phyloP scores from a whole-genome alignment of 352 stramenopile species.

The Paralagenidium karlingii region DNA sequence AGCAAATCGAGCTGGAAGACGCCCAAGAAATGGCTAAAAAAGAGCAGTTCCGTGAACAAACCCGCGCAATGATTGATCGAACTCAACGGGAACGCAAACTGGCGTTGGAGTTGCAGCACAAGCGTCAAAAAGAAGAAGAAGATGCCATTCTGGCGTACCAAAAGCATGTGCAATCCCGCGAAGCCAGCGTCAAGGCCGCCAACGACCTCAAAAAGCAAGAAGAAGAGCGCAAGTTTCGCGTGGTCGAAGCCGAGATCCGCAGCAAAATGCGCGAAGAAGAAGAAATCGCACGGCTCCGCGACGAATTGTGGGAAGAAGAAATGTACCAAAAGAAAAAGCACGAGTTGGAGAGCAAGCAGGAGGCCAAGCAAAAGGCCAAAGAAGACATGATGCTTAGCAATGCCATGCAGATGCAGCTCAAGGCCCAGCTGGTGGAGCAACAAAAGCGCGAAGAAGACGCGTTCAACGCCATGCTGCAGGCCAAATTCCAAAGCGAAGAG shows the following conservation, averaged over 20 bases:
- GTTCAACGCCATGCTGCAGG: conserved; percentile 54
- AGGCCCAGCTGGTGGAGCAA: conserved; percentile 32
- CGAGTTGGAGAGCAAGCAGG: conserved; percentile 58
- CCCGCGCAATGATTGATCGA: conserved; percentile 40
- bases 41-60: conserved; percentile 42
- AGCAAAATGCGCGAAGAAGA: conserved; percentile 70
- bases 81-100: conserved; percentile 26
- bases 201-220: conserved; percentile 51
- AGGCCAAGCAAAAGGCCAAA: conserved; percentile 52
- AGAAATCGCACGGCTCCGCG: conserved; percentile 76
- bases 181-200: conserved; percentile 38
- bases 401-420: conserved; percentile 40
- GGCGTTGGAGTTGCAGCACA: conserved; percentile 9
- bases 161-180: conserved; percentile 25
- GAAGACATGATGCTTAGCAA: conserved; percentile 84
- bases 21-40: conserved; percentile 47
- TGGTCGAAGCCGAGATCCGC: conserved; percentile 78
- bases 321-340: conserved; percentile 55
- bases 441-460: conserved; percentile 51
- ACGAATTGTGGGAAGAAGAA: conserved; percentile 90
- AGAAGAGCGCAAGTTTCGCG: conserved; percentile 54
- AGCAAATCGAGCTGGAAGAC: conserved; percentile 82
- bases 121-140: conserved; percentile 21
- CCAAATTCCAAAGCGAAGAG: conserved; percentile 49
- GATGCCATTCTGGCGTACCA: conserved; percentile 37